Conservation (phyloP, 73 alveolate genomes). For the Symbiodinium pilosum region DNA sequence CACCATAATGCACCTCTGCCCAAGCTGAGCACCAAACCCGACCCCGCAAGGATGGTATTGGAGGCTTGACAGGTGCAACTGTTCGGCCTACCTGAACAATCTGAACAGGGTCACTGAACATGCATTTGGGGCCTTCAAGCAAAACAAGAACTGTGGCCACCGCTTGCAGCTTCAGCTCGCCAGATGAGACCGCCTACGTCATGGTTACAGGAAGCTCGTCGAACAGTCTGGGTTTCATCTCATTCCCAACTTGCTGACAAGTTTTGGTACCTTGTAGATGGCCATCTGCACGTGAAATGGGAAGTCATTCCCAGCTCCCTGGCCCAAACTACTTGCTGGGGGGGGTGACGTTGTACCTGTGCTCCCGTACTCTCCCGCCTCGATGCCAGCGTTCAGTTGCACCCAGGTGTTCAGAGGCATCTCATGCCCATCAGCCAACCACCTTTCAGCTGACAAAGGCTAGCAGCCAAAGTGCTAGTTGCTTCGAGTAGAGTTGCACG, state of each 20-base stretch:
- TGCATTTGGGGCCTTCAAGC: too few species aligned
- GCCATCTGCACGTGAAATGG: conserved; percentile 87
- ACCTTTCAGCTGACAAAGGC: conserved; percentile 4
- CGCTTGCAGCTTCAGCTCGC: neutral
- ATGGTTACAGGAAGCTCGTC: neutral
- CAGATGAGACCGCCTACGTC: neutral
- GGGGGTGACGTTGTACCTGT: too few species aligned
- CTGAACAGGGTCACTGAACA: too few species aligned
- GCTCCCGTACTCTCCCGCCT: neutral
- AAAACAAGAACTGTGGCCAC: neutral
- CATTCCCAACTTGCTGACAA: too few species aligned
- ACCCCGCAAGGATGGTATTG: conserved; percentile 13
- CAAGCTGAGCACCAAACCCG: neutral
- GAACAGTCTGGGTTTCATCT: too few species aligned
- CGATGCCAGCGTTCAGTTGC: conserved; percentile 86
- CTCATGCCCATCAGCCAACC: conserved; percentile 37
- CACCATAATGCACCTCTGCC: neutral
- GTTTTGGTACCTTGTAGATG: conserved; percentile 69
- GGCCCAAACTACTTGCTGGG: neutral
- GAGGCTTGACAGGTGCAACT: neutral
- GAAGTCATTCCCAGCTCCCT: conserved; percentile 86
- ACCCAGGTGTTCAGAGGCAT: conserved; percentile 74
- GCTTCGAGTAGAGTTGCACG: neutral
- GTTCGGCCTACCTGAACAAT: neutral
- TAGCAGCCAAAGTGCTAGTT: too few species aligned